Evolutionary conservation across 73 alveolate species (phyloP).

Genomic region (Durusdinium trenchii): DNA sequence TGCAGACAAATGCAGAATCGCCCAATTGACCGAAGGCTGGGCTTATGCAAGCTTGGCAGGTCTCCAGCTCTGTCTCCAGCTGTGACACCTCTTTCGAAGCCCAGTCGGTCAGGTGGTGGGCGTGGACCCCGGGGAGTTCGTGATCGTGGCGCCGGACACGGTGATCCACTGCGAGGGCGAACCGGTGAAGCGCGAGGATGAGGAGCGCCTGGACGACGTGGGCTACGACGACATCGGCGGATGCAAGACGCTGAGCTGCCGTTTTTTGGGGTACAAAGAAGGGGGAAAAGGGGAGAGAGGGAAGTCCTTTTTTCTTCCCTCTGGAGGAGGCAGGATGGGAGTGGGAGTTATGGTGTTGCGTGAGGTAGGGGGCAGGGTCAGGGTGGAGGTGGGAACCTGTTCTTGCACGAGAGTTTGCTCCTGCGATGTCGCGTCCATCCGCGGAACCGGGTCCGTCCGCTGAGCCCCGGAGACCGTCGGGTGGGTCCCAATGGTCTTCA

Average conservation of each 20-base stretch:
- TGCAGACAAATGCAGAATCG: not conserved
- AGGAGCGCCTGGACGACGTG: constrained; percentile 98
- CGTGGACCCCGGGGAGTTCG: constrained; percentile 99
- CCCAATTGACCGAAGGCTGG: not conserved
- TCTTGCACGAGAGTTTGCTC: too few species aligned
- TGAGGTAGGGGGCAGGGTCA: too few species aligned
- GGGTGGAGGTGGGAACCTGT: too few species aligned
- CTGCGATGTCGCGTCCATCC: too few species aligned
- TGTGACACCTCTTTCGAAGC: not conserved
- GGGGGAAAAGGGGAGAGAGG: too few species aligned
- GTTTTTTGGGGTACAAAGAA: constrained; percentile 98
- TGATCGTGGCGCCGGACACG: constrained; percentile 99
- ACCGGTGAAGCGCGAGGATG: constrained; percentile 98
- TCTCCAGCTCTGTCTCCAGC: not conserved
- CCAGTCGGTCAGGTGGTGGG: constrained; percentile 97
- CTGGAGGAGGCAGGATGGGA: too few species aligned
- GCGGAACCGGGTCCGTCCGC: too few species aligned
- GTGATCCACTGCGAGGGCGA: constrained; percentile 98
- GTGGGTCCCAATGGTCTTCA: too few species aligned
- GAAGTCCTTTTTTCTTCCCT: too few species aligned
- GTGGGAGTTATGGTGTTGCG: too few species aligned
- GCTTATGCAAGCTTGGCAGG: not conserved
- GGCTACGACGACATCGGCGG: constrained; percentile 99
- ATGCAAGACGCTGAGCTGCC: constrained; percentile 98
- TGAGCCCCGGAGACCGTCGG: too few species aligned